Percentiles rank a stretch among this genome's conserved stretches.
phyloP scores from a whole-genome alignment of 139 green algal genomes.

The Picochlorum sp. region DNA sequence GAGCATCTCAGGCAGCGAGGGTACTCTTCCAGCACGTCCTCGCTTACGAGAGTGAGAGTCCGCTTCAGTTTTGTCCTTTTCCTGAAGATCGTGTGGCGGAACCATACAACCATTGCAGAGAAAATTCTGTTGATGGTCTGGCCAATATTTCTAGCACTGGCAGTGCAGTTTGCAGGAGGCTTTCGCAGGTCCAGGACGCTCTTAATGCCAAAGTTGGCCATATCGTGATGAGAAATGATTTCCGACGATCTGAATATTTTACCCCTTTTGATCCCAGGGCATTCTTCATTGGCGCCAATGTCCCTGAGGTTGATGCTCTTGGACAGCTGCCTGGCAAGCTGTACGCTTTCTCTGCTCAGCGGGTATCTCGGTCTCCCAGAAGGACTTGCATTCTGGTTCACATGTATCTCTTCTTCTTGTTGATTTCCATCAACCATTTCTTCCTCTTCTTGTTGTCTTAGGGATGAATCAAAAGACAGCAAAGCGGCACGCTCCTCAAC shows the following conservation, averaged over 20 bases:
- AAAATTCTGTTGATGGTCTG: background rate
- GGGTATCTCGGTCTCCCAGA: no score
- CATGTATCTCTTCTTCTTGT: no score
- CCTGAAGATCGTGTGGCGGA: background rate
- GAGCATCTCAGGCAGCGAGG: slow-evolving; percentile 14
- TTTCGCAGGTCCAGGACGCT: slow-evolving; percentile 7
- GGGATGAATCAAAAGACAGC: no score
- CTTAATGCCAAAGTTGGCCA: slow-evolving; percentile 2
- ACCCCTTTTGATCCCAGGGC: background rate
- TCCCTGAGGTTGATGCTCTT: background rate
- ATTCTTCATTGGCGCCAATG: background rate
- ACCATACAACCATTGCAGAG: background rate
- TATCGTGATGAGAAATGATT: background rate
- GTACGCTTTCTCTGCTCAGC: no score
- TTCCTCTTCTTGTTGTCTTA: no score
- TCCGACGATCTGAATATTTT: slow-evolving; percentile 1
- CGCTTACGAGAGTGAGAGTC: background rate
- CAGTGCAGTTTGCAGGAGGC: slow-evolving; percentile 1
- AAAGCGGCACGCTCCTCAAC: no score
- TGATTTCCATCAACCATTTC: no score
- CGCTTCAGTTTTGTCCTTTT: background rate
- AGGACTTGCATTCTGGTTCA: no score
- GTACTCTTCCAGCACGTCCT: background rate
- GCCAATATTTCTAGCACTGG: background rate
- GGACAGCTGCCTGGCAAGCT: no score